Percentiles rank a stretch among this genome's conserved stretches.
Conservation (phyloP, 345 rosid genomes). For the Turnera subulata region DNA sequence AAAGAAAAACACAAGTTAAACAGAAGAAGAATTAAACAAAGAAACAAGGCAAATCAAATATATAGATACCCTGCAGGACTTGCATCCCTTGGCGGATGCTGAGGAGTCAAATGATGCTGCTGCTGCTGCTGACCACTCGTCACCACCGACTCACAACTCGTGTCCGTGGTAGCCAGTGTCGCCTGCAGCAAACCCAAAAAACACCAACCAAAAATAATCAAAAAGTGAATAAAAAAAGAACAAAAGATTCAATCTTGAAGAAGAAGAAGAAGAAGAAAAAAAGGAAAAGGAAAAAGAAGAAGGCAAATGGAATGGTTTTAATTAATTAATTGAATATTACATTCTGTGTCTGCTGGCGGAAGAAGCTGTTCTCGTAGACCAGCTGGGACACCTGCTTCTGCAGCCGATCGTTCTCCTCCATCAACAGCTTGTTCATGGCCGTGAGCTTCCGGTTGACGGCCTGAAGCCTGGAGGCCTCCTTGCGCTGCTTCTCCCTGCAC, state of each 20-base stretch:
- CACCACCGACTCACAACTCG: constrained; percentile 99
- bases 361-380: constrained; percentile 94
- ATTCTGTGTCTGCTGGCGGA: constrained; percentile 89
- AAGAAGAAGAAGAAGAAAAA: background rate
- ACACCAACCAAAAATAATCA: background rate
- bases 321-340: no score
- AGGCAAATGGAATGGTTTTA: background rate
- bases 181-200: constrained; percentile 48
- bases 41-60: no score
- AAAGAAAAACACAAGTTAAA: constrained; percentile 1
- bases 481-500: constrained; percentile 98
- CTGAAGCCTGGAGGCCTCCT: constrained; percentile 96
- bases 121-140: constrained; percentile 87
- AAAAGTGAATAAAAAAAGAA: no score
- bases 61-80: constrained; percentile 99
- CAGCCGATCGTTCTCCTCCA: constrained; percentile 99
- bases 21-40: constrained; percentile 27
- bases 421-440: constrained; percentile 94
- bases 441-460: constrained; percentile 91
- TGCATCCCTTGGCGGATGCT: constrained; percentile 98
- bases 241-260: no score
- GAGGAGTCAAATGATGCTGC: constrained; percentile 76
- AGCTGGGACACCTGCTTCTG: constrained; percentile 97
- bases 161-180: constrained; percentile 82
- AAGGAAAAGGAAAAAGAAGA: background rate